Evolutionary conservation across 1,139 yeast genomes (phyloP), one percentile per base, ranked within the genome.

Genomic region (Magnusiomyces ingens): DNA sequence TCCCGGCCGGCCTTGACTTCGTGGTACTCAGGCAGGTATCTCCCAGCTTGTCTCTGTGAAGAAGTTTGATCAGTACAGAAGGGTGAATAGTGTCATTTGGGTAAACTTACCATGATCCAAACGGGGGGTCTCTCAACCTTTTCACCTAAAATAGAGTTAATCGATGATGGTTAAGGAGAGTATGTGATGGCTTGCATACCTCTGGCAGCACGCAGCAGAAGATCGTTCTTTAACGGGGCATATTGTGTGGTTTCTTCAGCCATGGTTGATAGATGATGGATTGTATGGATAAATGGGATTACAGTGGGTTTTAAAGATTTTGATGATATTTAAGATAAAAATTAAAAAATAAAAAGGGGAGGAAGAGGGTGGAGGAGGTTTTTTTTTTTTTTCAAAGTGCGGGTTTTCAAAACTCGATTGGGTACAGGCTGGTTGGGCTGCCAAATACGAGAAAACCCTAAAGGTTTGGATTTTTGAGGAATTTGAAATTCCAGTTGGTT

Each of bases 111-210:
- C 99, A 93, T 93, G 62, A 93, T 86, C 99, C 99, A 93, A 57
- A 93, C 82, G 26, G 99, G 99, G 1, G 99, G 97, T 68, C 99
- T 82, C 71, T 93, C 99, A 49, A 93, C 97, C 61, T 74, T 74
- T 67, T 91, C 96, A 51, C 85, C 77, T 8, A 11, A n/a, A 17
- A 37, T 4, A 37, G 10, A 37, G 10, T 4, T 4, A 37, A 37
- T 4, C 4, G 10, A 37, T 4, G 18, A 4, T 37, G 5, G 18
- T n/a, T 37, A 17, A 5, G 18, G 5, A 37, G 18, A 17, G 13
- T 4, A n/a, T 37, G 3, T 37, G 41, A 37, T n/a, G 5, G 10
- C 4, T 12, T 17, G 10, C 5, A 12, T 37, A 37, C 41, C 41
- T 56, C 58, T 48, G 3, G 99, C 97, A 2, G 98, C 97, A 64